These are phyloP conservation scores for Ceratobasidium theobromae DNA, from an alignment of 1,284 basidiomycete species.

Conservation along the genomic window DNA sequence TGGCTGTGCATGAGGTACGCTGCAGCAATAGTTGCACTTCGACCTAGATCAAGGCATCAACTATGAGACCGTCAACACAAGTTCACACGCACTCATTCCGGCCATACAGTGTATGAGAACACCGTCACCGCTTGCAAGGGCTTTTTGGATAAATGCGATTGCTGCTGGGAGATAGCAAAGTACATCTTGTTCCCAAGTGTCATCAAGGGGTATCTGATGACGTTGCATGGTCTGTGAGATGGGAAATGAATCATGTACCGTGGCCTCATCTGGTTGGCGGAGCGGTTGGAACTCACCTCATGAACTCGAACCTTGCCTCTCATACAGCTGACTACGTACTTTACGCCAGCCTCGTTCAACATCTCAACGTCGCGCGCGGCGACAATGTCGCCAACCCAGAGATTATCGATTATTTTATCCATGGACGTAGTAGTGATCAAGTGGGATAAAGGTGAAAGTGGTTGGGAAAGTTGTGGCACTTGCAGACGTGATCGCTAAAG, in stretches of 20 bases:
- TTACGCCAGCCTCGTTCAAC: conserved; percentile 63
- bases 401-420: conserved; percentile 62
- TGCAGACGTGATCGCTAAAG: conserved; percentile 19
- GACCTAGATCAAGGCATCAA: conserved; percentile 51
- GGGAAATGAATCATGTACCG: no score
- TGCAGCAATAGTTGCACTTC: conserved; percentile 77
- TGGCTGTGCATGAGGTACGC: conserved; percentile 81
- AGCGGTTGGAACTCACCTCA: conserved; percentile 50
- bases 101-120: conserved; percentile 87
- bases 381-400: conserved; percentile 66
- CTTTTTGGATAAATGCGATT: conserved; percentile 76
- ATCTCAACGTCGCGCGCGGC: conserved; percentile 56
- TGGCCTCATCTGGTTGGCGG: no score
- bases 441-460: conserved; percentile 30
- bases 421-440: conserved; percentile 40
- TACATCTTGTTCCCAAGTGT: conserved; percentile 69
- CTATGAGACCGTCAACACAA: not conserved
- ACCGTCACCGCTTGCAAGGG: conserved; percentile 69
- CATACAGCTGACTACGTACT: conserved; percentile 71
- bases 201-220: conserved; percentile 71
- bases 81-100: conserved; percentile 69
- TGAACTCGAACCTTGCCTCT: conserved; percentile 63
- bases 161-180: conserved; percentile 73
- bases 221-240: conserved; percentile 61
- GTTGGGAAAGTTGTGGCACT: conserved; percentile 21